A percentile compares a stretch with the other conserved stretches of the same genome.
Conservation (phyloP, 352 stramenopile species). For the Phytophthora brassicae region DNA sequence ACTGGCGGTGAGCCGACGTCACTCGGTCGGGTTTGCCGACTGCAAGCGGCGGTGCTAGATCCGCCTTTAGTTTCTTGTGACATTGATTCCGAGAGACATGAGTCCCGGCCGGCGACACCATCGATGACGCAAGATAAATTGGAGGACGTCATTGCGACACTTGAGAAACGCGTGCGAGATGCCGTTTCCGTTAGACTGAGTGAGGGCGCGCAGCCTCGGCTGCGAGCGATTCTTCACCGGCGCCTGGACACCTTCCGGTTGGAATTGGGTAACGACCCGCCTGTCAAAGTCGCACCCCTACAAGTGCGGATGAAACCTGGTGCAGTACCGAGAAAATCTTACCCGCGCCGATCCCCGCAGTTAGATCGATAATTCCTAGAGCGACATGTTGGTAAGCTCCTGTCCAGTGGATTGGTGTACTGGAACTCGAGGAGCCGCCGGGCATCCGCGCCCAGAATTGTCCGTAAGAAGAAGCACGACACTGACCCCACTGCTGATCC, state of each 20-base stretch:
- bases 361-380: conserved; percentile 10
- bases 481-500: conserved; percentile 9
- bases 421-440: conserved; percentile 5
- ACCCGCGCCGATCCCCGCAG: conserved; percentile 3
- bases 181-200: not conserved
- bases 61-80: not conserved
- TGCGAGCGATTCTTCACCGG: not conserved
- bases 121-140: not conserved
- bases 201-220: not conserved
- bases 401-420: not conserved
- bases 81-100: not conserved
- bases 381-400: not conserved
- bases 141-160: not conserved
- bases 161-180: not conserved
- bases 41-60: not conserved
- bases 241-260: conserved; percentile 5
- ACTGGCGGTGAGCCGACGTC: not conserved
- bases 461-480: conserved; percentile 11
- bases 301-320: conserved; percentile 9
- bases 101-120: not conserved
- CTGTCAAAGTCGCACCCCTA: conserved; percentile 13
- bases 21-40: not conserved
- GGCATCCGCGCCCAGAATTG: conserved; percentile 12
- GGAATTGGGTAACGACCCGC: conserved; percentile 15
- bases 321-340: not conserved